Evolutionary conservation across 176 grass and related monocot species (phyloP), one percentile per base, ranked within the genome.

Genomic region (Hyparrhenia diplandra): DNA sequence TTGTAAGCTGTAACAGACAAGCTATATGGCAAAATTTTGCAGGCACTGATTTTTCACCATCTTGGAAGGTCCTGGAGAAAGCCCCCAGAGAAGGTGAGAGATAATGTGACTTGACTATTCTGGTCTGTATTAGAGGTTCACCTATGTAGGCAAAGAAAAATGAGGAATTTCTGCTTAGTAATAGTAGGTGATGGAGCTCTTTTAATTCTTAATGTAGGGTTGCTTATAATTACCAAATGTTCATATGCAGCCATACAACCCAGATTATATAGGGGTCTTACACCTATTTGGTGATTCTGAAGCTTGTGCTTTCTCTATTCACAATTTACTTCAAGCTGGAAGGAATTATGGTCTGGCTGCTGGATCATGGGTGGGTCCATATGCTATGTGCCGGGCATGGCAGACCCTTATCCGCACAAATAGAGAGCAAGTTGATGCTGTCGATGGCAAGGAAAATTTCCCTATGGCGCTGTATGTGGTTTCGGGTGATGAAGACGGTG

Each of bases 31-130:
- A 51, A 58, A 28, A 32, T 76, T 46, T 36, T 58, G 39, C 83
- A 99, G 97, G 93, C 97, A 36, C 73, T 99, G 30, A 77, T 96
- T 87, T 96, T 92, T 76, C 97, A 99, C 69, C 36, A 96, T 92
- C 87, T 99, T 71, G 93, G 97, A 81, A 89, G 97, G 30, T 96
- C 93, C 81, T 99, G 97, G 97, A 95, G 90, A 78, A 99, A 90
- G 77, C 74, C 93, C 20, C 64, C 62, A 39, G 68, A 90, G 58
- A 99, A 96, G 93, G 97, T 99, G 79, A 91, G 52, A 85, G 42
- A 87, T n/a, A 35, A 57, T 41, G 20, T 23, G 6, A 32, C n/a
- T 67, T 69, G 20, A 16, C 47, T 64, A 28, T 62, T 86, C 40
- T 72, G 24, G 20, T 83, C 5, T 73, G 0, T 42, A 25, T 10